Evolutionary conservation across 352 stramenopile genomes (phyloP).

Genomic region (Globisporangium echinulatum): DNA sequence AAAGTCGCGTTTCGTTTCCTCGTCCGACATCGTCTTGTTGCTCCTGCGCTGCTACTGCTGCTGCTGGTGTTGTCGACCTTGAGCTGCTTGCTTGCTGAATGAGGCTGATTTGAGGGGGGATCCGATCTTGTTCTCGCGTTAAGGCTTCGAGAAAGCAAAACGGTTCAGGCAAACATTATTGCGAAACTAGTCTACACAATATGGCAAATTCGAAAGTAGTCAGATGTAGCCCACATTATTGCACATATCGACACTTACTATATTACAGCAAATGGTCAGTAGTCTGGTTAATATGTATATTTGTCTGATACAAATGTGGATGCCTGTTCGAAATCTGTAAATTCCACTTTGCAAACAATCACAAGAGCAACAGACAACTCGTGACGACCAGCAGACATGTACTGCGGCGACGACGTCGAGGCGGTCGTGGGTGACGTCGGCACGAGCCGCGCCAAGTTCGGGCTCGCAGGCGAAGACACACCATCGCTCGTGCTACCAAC

Average conservation of each 20-base stretch:
- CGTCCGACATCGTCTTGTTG: constrained; percentile 26
- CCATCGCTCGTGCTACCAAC: constrained; percentile 87
- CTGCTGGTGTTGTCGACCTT: background rate
- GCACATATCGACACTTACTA: too few relatives aligned
- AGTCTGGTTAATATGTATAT: too few relatives aligned
- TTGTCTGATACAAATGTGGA: background rate
- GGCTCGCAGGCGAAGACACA: constrained; percentile 92
- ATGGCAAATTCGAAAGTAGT: too few relatives aligned
- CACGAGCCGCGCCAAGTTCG: constrained; percentile 89
- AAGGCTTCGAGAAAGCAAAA: constrained; percentile 8
- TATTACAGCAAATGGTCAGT: too few relatives aligned
- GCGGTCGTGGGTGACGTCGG: constrained; percentile 94
- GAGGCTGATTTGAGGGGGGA: background rate
- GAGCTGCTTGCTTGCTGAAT: background rate
- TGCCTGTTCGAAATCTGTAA: background rate
- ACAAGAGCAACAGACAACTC: background rate
- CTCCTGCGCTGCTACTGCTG: too few relatives aligned
- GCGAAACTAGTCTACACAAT: too few relatives aligned
- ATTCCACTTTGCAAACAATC: background rate
- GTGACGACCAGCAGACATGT: constrained; percentile 56
- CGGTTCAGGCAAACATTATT: too few relatives aligned
- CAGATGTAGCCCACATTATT: too few relatives aligned
- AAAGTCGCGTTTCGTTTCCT: constrained; percentile 82
- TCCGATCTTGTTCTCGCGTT: background rate
- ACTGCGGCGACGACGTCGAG: constrained; percentile 95